Evolutionary conservation across 1,284 basidiomycete genomes (phyloP).

Genomic region (Ustilago lituana): DNA sequence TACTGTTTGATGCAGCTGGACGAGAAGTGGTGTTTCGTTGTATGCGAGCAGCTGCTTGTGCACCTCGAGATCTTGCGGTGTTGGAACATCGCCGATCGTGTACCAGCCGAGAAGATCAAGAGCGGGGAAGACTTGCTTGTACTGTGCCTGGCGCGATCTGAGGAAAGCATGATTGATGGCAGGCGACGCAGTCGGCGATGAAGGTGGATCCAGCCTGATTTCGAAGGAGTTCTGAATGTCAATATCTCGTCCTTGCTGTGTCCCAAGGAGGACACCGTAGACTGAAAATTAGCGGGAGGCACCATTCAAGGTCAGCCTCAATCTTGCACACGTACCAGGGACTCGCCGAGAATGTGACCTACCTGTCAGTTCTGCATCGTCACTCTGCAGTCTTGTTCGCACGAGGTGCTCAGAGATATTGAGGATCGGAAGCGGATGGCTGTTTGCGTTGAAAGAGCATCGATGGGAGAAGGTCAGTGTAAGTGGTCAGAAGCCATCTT

Average conservation of each 20-base stretch:
- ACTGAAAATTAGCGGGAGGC: conserved; percentile 72
- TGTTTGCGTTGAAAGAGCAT: too few species aligned
- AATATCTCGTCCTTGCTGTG: conserved; percentile 89
- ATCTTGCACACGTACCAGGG: neutral
- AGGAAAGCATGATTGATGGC: conserved; percentile 72
- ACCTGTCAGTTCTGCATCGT: conserved; percentile 23
- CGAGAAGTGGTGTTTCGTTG: conserved; percentile 70
- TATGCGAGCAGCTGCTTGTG: conserved; percentile 77
- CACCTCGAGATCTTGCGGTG: conserved; percentile 77
- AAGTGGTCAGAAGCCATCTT: too few species aligned
- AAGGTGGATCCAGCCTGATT: conserved; percentile 72
- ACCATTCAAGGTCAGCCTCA: neutral
- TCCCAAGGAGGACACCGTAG: conserved; percentile 91
- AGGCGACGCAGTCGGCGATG: conserved; percentile 1
- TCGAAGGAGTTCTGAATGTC: conserved; percentile 98
- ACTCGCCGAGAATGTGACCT: neutral
- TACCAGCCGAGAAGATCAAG: conserved; percentile 98
- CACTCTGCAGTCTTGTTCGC: conserved; percentile 76
- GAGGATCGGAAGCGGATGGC: conserved; percentile 93
- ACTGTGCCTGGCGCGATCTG: conserved; percentile 84
- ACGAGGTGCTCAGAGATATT: conserved; percentile 96
- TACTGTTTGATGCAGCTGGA: conserved; percentile 69
- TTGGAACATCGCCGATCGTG: conserved; percentile 79
- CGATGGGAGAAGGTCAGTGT: too few species aligned
- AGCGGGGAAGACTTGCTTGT: conserved; percentile 97